Conservation (phyloP, 768 basidiomycete genomes). For the Naganishia randhawae region DNA sequence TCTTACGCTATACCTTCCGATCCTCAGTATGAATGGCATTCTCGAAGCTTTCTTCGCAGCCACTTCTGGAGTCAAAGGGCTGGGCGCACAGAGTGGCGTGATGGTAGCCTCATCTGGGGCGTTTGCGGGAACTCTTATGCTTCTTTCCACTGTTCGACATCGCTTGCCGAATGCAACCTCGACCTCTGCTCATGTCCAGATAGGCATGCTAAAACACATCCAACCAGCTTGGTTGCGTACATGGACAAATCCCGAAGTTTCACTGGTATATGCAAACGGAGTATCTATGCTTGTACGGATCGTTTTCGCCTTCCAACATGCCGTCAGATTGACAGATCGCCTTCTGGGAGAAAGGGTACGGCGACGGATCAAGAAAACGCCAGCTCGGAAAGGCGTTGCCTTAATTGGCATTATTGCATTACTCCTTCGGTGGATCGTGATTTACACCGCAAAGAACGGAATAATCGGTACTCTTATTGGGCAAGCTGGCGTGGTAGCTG, state of each 20-base stretch:
- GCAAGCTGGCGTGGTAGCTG: not conserved
- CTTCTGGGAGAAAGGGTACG: not conserved
- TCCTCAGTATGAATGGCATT: constrained; percentile 82
- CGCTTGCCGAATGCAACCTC: not conserved
- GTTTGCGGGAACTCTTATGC: constrained; percentile 60
- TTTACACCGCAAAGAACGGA: not conserved
- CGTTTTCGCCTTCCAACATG: constrained; percentile 38
- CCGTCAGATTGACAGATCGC: constrained; percentile 1
- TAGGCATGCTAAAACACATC: not conserved
- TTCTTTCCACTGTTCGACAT: constrained; percentile 53
- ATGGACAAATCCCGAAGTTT: constrained; percentile 32
- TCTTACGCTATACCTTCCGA: constrained; percentile 76
- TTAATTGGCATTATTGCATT: not conserved
- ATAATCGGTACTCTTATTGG: not conserved
- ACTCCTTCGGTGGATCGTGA: not conserved
- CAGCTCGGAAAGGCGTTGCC: not conserved
- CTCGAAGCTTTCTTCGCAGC: constrained; percentile 86
- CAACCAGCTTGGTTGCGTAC: constrained; percentile 12
- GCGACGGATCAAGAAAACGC: constrained; percentile 4
- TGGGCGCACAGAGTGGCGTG: constrained; percentile 66
- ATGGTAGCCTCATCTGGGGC: constrained; percentile 71
- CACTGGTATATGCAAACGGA: constrained; percentile 39
- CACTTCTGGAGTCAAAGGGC: constrained; percentile 64
- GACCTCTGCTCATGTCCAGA: constrained; percentile 38
- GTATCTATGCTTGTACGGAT: constrained; percentile 43